Evolutionary conservation across 257 asterid genomes (phyloP).

Genomic region (Rauvolfia tetraphylla): DNA sequence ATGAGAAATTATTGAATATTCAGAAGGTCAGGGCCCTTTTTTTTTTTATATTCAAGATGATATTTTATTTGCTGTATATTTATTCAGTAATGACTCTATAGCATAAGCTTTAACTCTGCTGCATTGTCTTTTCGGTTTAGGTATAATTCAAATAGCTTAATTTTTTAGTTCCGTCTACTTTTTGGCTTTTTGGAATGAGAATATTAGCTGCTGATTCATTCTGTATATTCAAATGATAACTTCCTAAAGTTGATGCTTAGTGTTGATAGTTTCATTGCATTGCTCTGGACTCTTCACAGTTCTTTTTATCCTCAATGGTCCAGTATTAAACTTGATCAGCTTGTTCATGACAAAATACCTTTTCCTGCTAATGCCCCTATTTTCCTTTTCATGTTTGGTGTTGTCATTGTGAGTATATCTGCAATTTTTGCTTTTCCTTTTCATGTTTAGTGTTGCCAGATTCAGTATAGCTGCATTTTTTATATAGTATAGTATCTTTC

Average conservation of each 20-base stretch:
- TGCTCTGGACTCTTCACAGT: neutral
- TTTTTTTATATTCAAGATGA: neutral
- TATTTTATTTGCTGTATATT: neutral
- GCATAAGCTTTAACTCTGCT: neutral
- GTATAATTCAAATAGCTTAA: neutral
- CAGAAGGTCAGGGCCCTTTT: slow-evolving; percentile 69
- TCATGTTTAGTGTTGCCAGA: neutral
- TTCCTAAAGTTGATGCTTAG: neutral
- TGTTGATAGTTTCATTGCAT: neutral
- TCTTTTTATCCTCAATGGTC: neutral
- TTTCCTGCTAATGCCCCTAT: neutral
- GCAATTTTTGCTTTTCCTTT: neutral
- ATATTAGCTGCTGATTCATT: neutral
- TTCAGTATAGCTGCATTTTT: neutral
- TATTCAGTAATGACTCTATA: neutral
- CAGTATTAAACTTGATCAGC: neutral
- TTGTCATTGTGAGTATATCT: neutral
- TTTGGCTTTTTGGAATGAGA: neutral
- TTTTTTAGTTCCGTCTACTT: neutral
- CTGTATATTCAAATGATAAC: neutral
- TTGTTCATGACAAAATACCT: neutral
- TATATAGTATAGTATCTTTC: neutral
- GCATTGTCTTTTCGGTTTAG: neutral
- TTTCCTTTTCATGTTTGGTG: neutral
- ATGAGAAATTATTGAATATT: slow-evolving; percentile 55